phyloP scores from a whole-genome alignment of 352 stramenopile genomes.

The Globisporangium megalacanthum region DNA sequence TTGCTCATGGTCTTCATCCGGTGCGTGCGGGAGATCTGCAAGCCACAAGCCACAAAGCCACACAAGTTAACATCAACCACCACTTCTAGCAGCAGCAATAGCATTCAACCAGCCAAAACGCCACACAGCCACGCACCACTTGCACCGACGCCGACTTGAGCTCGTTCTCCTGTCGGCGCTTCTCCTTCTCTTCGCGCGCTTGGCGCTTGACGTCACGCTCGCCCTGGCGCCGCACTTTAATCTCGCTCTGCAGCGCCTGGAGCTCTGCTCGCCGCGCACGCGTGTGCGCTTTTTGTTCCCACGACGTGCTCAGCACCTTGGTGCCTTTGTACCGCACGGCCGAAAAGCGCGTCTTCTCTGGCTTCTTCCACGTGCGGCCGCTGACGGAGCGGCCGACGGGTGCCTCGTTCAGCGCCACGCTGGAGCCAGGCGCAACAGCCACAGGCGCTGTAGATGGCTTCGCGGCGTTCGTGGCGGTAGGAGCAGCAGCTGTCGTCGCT shows the following conservation, averaged over 20 bases:
- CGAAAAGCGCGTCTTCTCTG: slow-evolving; percentile 78
- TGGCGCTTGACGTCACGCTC: slow-evolving; percentile 75
- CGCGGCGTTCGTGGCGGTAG: no score
- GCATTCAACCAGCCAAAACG: slow-evolving; percentile 1
- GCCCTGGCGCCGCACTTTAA: slow-evolving; percentile 62
- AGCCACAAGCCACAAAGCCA: neutral
- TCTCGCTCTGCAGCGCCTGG: slow-evolving; percentile 80
- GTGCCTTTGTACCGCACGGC: slow-evolving; percentile 67
- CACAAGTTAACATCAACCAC: neutral
- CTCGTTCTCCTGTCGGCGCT: slow-evolving; percentile 86
- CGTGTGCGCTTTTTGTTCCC: slow-evolving; percentile 83
- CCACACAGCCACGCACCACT: slow-evolving; percentile 47
- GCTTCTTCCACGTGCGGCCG: slow-evolving; percentile 79
- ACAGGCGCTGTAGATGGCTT: neutral
- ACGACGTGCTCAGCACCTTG: slow-evolving; percentile 80
- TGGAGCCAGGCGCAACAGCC: slow-evolving; percentile 2
- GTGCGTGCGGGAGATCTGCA: slow-evolving; percentile 79
- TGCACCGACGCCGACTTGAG: slow-evolving; percentile 85
- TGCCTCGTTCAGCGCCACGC: slow-evolving; percentile 16
- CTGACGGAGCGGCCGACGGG: slow-evolving; percentile 66
- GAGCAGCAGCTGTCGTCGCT: no score
- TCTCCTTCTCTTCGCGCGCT: slow-evolving; percentile 80
- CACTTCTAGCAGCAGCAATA: slow-evolving; percentile 6
- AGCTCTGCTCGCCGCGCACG: slow-evolving; percentile 74
- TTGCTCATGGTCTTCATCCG: slow-evolving; percentile 91